A percentile compares a stretch with the other conserved stretches of the same genome.
phyloP scores from a whole-genome alignment of 163 green algal genomes.

The Scenedesmus sp. region DNA sequence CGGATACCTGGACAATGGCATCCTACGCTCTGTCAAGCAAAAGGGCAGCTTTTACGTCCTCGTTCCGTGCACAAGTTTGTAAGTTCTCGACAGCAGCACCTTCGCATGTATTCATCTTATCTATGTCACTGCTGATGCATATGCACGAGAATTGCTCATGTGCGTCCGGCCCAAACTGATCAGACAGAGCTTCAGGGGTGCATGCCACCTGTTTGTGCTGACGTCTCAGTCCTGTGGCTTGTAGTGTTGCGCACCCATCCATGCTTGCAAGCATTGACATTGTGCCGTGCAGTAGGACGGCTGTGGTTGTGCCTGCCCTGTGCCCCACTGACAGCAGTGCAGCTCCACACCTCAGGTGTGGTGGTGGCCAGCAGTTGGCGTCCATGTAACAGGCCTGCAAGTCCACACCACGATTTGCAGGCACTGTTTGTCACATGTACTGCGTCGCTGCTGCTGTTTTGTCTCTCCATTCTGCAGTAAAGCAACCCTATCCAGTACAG shows the following conservation, averaged over 20 bases:
- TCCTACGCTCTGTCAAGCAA: not conserved
- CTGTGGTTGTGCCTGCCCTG: not conserved
- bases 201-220: not conserved
- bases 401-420: not conserved
- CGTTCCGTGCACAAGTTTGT: not conserved
- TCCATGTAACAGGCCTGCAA: not conserved
- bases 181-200: not conserved
- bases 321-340: not conserved
- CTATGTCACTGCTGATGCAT: not conserved
- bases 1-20: not conserved
- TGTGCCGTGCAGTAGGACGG: not conserved
- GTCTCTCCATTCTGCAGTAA: not conserved
- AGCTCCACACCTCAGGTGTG: not conserved
- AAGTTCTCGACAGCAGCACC: not conserved
- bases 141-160: not conserved
- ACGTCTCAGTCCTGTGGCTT: not conserved
- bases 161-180: not conserved
- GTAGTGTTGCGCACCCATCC: no score
- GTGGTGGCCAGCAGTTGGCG: not conserved
- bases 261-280: no score
- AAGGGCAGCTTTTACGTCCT: not conserved
- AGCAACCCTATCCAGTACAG: conserved; percentile 5
- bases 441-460: not conserved
- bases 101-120: not conserved
- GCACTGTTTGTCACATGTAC: not conserved